Conservation (phyloP, 2,329 filamentous ascomycete genomes). For the Colletotrichum zoysiae region DNA sequence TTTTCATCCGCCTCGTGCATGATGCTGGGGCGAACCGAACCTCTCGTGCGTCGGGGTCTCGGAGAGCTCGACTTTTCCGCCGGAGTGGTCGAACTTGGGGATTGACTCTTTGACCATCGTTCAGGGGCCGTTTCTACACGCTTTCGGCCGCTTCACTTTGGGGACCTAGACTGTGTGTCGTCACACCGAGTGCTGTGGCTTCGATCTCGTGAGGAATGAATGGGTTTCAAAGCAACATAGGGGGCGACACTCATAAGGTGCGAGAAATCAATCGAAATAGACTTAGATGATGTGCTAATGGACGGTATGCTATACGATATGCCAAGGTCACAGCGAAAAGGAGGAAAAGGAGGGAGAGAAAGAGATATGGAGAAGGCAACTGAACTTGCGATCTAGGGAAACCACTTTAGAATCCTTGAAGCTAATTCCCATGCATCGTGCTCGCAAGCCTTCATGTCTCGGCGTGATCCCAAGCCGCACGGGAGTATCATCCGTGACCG, state of each 20-base stretch:
- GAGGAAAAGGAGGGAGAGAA: background rate
- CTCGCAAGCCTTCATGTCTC: slow-evolving; percentile 36
- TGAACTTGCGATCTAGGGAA: slow-evolving; percentile 37
- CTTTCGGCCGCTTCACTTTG: slow-evolving; percentile 12
- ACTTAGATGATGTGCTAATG: background rate
- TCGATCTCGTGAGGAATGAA: background rate
- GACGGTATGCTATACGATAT: slow-evolving; percentile 19
- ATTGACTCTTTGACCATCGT: slow-evolving; percentile 30
- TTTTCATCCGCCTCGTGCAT: slow-evolving; percentile 20
- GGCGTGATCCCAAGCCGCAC: slow-evolving; percentile 35
- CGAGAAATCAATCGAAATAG: background rate
- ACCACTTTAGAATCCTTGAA: slow-evolving; percentile 26
- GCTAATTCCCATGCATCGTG: slow-evolving; percentile 31
- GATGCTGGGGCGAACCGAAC: slow-evolving; percentile 18
- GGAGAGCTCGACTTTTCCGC: slow-evolving; percentile 25
- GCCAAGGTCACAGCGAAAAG: slow-evolving; percentile 1
- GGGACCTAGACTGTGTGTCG: background rate
- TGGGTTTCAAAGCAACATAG: background rate
- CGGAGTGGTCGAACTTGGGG: background rate
- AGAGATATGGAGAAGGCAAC: slow-evolving; percentile 8
- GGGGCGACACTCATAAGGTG: background rate
- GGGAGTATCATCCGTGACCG: slow-evolving; percentile 21
- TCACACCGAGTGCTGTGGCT: background rate
- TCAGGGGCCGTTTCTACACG: slow-evolving; percentile 7
- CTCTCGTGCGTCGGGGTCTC: slow-evolving; percentile 19